These are phyloP conservation scores for Ascochyta viciae-villosae DNA, from an alignment of 2,329 filamentous ascomycete genomes.

Conservation along the genomic window DNA sequence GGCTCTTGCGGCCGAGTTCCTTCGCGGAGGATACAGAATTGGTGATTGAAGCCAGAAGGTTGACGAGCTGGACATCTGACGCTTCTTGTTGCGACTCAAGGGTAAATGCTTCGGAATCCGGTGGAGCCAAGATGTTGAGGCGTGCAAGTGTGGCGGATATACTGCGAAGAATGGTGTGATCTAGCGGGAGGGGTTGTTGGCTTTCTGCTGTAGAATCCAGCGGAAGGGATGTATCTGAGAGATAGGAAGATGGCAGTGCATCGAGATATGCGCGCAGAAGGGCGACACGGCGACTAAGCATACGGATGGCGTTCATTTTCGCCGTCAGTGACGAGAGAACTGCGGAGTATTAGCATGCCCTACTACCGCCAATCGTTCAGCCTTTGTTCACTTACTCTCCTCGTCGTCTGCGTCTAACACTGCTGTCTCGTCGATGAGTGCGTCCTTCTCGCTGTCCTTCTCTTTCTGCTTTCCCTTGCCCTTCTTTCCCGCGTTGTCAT, in stretches of 20 bases:
- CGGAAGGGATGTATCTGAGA: slow-evolving; percentile 57
- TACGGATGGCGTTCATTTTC: slow-evolving; percentile 91
- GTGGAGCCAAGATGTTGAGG: slow-evolving; percentile 79
- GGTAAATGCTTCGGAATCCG: slow-evolving; percentile 69
- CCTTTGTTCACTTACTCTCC: slow-evolving; percentile 57
- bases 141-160: slow-evolving; percentile 86
- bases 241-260: slow-evolving; percentile 70
- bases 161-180: slow-evolving; percentile 81
- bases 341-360: slow-evolving; percentile 31
- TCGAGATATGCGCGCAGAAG: slow-evolving; percentile 74
- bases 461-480: slow-evolving; percentile 61
- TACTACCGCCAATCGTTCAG: neutral
- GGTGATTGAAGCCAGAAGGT: slow-evolving; percentile 77
- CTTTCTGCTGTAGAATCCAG: slow-evolving; percentile 38
- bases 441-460: slow-evolving; percentile 45
- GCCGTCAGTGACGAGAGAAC: slow-evolving; percentile 75
- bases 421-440: slow-evolving; percentile 42
- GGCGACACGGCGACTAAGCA: slow-evolving; percentile 72
- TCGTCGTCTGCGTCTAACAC: slow-evolving; percentile 67
- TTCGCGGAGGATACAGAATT: slow-evolving; percentile 74
- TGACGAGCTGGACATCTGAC: slow-evolving; percentile 83
- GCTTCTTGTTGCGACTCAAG: slow-evolving; percentile 77
- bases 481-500: slow-evolving; percentile 55
- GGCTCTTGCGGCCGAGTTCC: slow-evolving; percentile 77
- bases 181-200: slow-evolving; percentile 46